phyloP scores from a whole-genome alignment of 495 filamentous ascomycete species.

The Tuber umbilicatum region DNA sequence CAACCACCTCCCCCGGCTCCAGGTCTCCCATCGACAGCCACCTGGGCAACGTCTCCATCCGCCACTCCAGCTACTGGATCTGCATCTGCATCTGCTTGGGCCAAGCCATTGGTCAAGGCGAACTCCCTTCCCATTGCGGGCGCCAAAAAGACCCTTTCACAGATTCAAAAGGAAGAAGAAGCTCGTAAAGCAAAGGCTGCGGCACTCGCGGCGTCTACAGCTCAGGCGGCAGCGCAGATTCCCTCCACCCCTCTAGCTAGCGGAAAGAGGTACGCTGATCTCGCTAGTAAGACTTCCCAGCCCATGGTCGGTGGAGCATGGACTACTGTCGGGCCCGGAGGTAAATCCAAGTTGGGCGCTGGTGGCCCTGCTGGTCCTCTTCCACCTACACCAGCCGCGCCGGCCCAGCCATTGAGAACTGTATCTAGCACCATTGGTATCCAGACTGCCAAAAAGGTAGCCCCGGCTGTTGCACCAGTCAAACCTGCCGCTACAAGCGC shows the following conservation, averaged over 20 bases:
- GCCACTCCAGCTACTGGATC: slow-evolving; percentile 49
- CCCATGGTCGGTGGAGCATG: slow-evolving; percentile 58
- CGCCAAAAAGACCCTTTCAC: slow-evolving; percentile 82
- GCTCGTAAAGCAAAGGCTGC: slow-evolving; percentile 64
- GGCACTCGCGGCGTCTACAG: slow-evolving; percentile 52
- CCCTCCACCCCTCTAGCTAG: slow-evolving; percentile 48
- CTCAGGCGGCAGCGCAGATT: slow-evolving; percentile 50
- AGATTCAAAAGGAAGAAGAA: slow-evolving; percentile 97
- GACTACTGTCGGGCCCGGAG: slow-evolving; percentile 93
- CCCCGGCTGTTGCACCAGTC: slow-evolving; percentile 37
- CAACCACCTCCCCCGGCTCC: slow-evolving; percentile 60
- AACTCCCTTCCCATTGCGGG: slow-evolving; percentile 46
- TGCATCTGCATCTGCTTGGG: slow-evolving; percentile 53
- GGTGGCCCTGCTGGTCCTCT: slow-evolving; percentile 54
- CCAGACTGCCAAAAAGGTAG: slow-evolving; percentile 39
- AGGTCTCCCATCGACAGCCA: slow-evolving; percentile 79
- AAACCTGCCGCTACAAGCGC: slow-evolving; percentile 55
- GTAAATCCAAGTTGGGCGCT: slow-evolving; percentile 63
- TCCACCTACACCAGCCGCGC: slow-evolving; percentile 45
- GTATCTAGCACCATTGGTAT: slow-evolving; percentile 46
- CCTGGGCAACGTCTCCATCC: slow-evolving; percentile 76
- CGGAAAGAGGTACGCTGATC: slow-evolving; percentile 90
- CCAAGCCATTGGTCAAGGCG: slow-evolving; percentile 51
- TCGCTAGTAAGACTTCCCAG: slow-evolving; percentile 70
- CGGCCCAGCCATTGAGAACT: slow-evolving; percentile 54